These are phyloP conservation scores for Sporothrix euskadiensis DNA, from an alignment of 2,329 filamentous ascomycete genomes.

Conservation along the genomic window DNA sequence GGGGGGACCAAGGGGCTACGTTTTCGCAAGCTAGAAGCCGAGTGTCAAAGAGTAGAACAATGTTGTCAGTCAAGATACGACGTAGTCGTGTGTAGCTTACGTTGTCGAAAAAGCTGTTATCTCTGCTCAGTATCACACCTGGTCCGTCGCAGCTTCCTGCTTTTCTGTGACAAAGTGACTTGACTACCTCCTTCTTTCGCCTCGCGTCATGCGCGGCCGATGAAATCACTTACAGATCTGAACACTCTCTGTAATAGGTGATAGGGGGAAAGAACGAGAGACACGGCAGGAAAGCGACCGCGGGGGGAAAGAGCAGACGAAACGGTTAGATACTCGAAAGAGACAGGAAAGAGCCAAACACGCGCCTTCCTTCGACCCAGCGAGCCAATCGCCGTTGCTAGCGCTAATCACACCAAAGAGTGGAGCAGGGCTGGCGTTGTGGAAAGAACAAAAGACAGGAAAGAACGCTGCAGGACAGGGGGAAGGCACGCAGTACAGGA, in stretches of 20 bases:
- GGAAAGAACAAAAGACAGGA: background rate
- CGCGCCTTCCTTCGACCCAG: slow-evolving; percentile 6
- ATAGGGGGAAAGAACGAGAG: background rate
- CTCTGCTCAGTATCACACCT: too few relatives aligned
- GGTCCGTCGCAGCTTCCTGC: background rate
- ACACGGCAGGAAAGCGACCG: background rate
- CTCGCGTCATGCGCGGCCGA: background rate
- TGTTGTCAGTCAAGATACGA: background rate
- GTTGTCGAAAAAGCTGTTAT: background rate
- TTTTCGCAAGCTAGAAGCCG: background rate
- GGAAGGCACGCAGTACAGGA: background rate
- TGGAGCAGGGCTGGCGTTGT: background rate
- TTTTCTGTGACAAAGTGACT: background rate
- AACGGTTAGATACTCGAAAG: slow-evolving; percentile 11
- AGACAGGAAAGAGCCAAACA: background rate
- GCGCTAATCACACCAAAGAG: background rate
- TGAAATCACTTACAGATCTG: background rate
- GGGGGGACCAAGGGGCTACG: background rate
- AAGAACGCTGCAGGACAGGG: background rate
- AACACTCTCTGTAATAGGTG: background rate
- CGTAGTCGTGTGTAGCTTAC: background rate
- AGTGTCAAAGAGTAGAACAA: background rate
- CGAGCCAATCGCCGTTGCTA: background rate
- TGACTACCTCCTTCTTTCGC: background rate
- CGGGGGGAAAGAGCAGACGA: slow-evolving; percentile 4